Base-by-base conservation (phyloP, 148 eudicot genomes). In the Cornus florida region DNA sequence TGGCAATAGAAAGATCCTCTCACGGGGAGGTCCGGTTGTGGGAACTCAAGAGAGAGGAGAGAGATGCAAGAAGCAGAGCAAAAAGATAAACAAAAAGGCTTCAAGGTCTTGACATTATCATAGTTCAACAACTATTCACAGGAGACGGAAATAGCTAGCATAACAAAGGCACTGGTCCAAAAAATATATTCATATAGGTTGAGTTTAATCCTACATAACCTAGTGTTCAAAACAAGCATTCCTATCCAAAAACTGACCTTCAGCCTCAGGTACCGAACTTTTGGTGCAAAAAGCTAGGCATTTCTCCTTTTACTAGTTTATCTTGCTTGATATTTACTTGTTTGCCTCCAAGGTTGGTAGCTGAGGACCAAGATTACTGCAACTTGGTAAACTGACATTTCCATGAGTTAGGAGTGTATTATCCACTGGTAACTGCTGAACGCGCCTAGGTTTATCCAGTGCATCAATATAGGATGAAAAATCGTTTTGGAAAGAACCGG, bases 361-460 rank as follows among this genome's bases (percentile, higher is more conserved):
- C 38, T 81, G 82, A 67, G 79, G 75, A 48, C 67, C 72, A 74
- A 69, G 68, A 43, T 82, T 64, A 67, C 82, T 74, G n/a, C 80
- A 76, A 46, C 74, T 76, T 33, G 82, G 78, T 41, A 76, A 67
- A 74, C 76, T 73, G 19, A 35, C 57, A 69, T 85, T 81, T 80
- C 78, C 85, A 2, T 81, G 80, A 19, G 78, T 72, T 20, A 71
- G 77, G 10, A 81, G 7, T 35, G 77, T 56, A 46, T 24, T 77
- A 75, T 71, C 79, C 32, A 78, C 35, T 71, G 79, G 72, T 24
- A 53, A 38, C 74, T 43, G 85, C 5, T 74, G 56, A 19, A 8
- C 69, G 66, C 48, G 3, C 9, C 11, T 28, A 6, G 74, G 35
- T 10, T 43, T 46, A 43, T 70, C 64, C 1, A 50, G n/a, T 35